Conservation (phyloP, 2,329 filamentous ascomycete genomes). For the Pestalotiopsis sp. region DNA sequence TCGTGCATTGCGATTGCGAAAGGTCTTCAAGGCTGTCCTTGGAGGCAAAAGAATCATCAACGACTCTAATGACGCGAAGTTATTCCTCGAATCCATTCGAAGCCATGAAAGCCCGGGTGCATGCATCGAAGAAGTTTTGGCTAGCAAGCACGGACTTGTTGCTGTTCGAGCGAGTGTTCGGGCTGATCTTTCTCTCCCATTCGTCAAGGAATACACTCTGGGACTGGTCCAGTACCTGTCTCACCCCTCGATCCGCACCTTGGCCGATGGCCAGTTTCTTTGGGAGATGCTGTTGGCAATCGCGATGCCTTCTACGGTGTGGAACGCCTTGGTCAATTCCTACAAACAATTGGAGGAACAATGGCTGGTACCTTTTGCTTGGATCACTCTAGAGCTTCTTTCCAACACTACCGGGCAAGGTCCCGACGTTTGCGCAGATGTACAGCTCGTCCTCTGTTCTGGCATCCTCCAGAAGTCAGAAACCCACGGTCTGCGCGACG, state of each 20-base stretch:
- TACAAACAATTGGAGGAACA: slow-evolving; percentile 31
- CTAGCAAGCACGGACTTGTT: slow-evolving; percentile 24
- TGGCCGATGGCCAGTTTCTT: slow-evolving; percentile 53
- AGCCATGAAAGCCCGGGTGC: slow-evolving; percentile 18
- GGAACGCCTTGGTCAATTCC: slow-evolving; percentile 42
- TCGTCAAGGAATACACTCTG: slow-evolving; percentile 32
- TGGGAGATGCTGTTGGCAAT: slow-evolving; percentile 46
- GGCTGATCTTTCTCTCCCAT: slow-evolving; percentile 26
- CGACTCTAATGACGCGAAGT: slow-evolving; percentile 22
- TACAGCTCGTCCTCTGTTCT: slow-evolving; percentile 20
- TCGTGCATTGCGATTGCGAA: slow-evolving; percentile 2
- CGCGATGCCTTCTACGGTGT: slow-evolving; percentile 54
- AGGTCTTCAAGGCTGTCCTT: slow-evolving; percentile 23
- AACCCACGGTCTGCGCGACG: slow-evolving; percentile 23
- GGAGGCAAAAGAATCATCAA: slow-evolving; percentile 23
- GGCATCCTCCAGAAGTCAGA: slow-evolving; percentile 20
- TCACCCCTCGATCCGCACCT: slow-evolving; percentile 44
- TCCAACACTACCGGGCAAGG: slow-evolving; percentile 18
- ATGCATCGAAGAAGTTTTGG: slow-evolving; percentile 29
- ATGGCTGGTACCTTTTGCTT: slow-evolving; percentile 42
- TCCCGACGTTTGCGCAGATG: slow-evolving; percentile 23
- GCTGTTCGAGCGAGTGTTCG: slow-evolving; percentile 26
- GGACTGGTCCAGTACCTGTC: slow-evolving; percentile 40
- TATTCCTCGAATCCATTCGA: slow-evolving; percentile 31
- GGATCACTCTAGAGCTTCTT: slow-evolving; percentile 52